phyloP scores from a whole-genome alignment of 345 rosid genomes.

The Chamaenerion angustifolium region DNA sequence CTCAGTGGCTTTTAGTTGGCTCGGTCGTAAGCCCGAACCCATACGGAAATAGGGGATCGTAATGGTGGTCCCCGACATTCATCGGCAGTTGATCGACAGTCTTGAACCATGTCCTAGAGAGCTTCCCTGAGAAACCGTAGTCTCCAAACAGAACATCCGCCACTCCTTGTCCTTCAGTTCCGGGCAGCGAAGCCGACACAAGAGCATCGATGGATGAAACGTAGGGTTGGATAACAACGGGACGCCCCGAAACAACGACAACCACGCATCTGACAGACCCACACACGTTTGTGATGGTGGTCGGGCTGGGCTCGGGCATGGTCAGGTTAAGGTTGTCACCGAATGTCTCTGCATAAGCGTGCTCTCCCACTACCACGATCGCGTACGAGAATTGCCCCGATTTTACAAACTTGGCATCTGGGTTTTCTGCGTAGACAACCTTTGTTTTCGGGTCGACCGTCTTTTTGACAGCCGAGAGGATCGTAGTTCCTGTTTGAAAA shows the following conservation, averaged over 20 bases:
- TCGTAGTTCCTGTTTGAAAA: constrained; percentile 60
- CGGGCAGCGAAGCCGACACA: constrained; percentile 72
- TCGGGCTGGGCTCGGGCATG: constrained; percentile 36
- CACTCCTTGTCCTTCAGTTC: constrained; percentile 61
- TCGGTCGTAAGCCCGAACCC: constrained; percentile 44
- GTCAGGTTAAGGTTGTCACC: constrained; percentile 46
- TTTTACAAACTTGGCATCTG: constrained; percentile 21
- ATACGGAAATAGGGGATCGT: constrained; percentile 61
- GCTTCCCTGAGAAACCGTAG: constrained; percentile 47
- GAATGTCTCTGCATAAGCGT: constrained; percentile 44
- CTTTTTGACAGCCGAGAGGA: constrained; percentile 38
- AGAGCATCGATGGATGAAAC: constrained; percentile 27
- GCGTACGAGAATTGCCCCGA: constrained; percentile 28
- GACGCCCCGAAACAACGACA: constrained; percentile 54
- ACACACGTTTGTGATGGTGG: constrained; percentile 35
- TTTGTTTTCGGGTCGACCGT: constrained; percentile 38
- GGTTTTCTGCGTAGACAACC: constrained; percentile 35
- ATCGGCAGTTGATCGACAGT: constrained; percentile 56
- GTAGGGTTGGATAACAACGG: constrained; percentile 46
- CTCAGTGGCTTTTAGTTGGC: constrained; percentile 3
- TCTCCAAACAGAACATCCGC: constrained; percentile 64
- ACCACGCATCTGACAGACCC: constrained; percentile 37
- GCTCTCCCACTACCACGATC: constrained; percentile 53
- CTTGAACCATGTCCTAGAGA: constrained; percentile 63
- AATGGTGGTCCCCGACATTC: constrained; percentile 48